These are phyloP conservation scores for Knufia petricola DNA, from an alignment of 2,329 filamentous ascomycete species.

Conservation along the genomic window DNA sequence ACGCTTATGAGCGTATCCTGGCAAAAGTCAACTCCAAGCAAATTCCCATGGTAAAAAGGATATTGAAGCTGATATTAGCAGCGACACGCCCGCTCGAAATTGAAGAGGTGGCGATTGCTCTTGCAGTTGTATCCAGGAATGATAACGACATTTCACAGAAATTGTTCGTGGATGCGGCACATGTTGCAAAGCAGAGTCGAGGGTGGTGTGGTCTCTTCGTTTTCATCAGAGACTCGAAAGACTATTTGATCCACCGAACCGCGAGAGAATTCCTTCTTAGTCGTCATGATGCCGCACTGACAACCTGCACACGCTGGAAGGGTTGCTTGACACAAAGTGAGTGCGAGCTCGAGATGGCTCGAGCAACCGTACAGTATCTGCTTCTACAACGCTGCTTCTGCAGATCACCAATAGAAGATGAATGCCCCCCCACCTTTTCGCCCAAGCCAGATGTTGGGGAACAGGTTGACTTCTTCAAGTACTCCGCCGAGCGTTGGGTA, in stretches of 20 bases:
- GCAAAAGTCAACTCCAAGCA: constrained; percentile 1
- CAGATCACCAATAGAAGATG: too few species aligned
- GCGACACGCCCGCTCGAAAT: constrained; percentile 23
- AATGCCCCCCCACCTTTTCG: too few species aligned
- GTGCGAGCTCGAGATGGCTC: too few species aligned
- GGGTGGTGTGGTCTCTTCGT: constrained; percentile 1
- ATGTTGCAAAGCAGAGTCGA: constrained; percentile 12
- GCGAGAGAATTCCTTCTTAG: not conserved
- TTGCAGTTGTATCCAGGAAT: constrained; percentile 13
- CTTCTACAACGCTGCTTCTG: too few species aligned
- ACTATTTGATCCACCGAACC: not conserved
- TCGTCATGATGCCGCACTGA: too few species aligned
- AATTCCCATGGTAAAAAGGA: constrained; percentile 10
- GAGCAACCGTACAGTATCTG: too few species aligned
- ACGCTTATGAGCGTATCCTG: constrained; percentile 26
- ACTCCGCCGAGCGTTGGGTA: too few species aligned
- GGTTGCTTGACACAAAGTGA: too few species aligned
- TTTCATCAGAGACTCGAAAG: not conserved
- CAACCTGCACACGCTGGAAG: too few species aligned
- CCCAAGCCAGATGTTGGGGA: too few species aligned
- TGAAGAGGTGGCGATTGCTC: constrained; percentile 22
- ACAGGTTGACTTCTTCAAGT: too few species aligned
- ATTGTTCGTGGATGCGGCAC: constrained; percentile 9
- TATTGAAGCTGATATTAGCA: constrained; percentile 24
- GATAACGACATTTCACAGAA: not conserved